A percentile compares a stretch with the other conserved stretches of the same genome.
phyloP scores from a whole-genome alignment of 2,329 filamentous ascomycete species.

The Claviceps arundinis region DNA sequence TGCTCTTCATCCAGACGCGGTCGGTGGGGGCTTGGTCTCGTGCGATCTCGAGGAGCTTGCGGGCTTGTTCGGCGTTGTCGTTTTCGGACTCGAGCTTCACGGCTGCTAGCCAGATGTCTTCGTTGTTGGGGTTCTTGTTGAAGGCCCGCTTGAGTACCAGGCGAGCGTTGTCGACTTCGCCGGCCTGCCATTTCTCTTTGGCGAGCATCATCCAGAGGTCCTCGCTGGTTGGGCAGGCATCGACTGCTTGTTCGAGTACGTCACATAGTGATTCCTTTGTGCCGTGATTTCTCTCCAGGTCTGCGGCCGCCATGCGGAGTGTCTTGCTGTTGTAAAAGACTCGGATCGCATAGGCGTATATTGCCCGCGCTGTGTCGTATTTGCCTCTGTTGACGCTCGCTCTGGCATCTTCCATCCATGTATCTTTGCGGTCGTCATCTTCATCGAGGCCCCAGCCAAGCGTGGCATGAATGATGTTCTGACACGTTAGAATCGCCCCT shows the following conservation, averaged over 20 bases:
- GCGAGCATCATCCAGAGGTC: constrained; percentile 93
- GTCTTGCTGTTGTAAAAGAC: constrained; percentile 81
- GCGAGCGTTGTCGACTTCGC: constrained; percentile 76
- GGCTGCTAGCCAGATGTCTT: constrained; percentile 94
- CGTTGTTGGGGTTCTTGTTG: constrained; percentile 89
- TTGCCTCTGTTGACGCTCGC: constrained; percentile 65
- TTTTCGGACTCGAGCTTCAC: constrained; percentile 94
- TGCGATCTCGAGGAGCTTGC: constrained; percentile 68
- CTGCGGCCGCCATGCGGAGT: constrained; percentile 80
- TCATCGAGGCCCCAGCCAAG: constrained; percentile 88
- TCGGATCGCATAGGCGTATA: constrained; percentile 80
- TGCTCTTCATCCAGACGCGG: constrained; percentile 93
- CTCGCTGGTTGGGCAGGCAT: constrained; percentile 82
- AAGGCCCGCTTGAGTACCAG: constrained; percentile 80
- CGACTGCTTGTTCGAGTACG: constrained; percentile 83
- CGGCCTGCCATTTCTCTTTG: constrained; percentile 84
- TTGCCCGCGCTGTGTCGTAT: constrained; percentile 84
- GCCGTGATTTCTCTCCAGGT: constrained; percentile 83
- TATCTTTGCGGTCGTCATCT: constrained; percentile 89
- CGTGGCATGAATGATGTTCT: constrained; percentile 82
- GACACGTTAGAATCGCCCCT: constrained; percentile 73
- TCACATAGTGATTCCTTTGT: constrained; percentile 70
- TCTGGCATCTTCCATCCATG: constrained; percentile 90
- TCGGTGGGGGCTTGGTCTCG: constrained; percentile 85
- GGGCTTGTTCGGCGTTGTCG: constrained; percentile 65